Base-by-base conservation (phyloP, 768 basidiomycete species). In the Serendipita sp. region DNA sequence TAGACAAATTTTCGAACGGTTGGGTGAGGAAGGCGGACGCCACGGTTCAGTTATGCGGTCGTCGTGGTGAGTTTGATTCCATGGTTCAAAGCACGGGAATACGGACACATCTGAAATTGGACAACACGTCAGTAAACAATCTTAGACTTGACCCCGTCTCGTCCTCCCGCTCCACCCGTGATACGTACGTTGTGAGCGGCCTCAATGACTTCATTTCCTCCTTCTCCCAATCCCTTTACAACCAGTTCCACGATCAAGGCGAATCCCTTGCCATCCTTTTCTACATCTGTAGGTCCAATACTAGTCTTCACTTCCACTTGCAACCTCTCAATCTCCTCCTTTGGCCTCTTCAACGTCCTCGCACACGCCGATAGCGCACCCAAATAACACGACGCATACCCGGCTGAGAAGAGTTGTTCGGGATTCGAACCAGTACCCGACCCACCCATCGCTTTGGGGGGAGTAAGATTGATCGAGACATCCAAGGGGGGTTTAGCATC, bases 51-150 rank as follows among this genome's bases (percentile, higher is more conserved):
- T 41, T 41, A 41, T 41, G 13, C 41, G 7, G 5, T 32, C 56
- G 28, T 60, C n/a, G 56, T 60, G 16, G 56, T 60, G 16, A 35
- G 35, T 30, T 60, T 60, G 56, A 60, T n/a, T 4, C 56, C 56
- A 37, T 60, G 56, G 10, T 60, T 60, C 28, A 60, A n/a, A n/a
- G 56, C 56, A n/a, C 56, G 56, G 3, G 56, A 60, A 34, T 60
- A 60, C 8, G 56, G 56, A 38, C 56, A 60, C 56, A 60, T 60
- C 56, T 60, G 37, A 30, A 60, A 54, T 16, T 0, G 10, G 24
- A n/a, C 13, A 54, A 28, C 32, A 32, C 11, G 24, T 54, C 28
- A 54, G 16, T 32, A 15, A 54, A 11, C 16, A 13, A 28, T 15
- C 15, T 16, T 16, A 28, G 24, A 54, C 11, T n/a, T 24, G 24